A percentile compares a stretch with the other conserved stretches of the same genome.
phyloP scores from a whole-genome alignment of 2,329 filamentous ascomycete genomes.

The Colletotrichum trifolii region DNA sequence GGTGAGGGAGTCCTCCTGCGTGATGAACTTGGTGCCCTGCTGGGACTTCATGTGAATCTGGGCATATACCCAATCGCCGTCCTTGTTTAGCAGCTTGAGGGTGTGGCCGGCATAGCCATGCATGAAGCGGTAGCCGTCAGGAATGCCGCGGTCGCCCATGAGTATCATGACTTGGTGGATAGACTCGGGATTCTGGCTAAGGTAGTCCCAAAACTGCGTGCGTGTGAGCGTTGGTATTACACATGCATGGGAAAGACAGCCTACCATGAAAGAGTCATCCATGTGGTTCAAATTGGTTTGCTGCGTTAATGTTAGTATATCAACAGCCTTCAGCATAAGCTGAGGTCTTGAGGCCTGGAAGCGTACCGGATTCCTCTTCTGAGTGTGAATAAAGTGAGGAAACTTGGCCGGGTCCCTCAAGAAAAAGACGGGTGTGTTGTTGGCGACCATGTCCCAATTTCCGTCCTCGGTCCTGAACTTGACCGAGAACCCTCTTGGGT shows the following conservation, averaged over 20 bases:
- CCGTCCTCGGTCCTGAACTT: conserved; percentile 45
- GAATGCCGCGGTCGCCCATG: conserved; percentile 61
- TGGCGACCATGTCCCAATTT: conserved; percentile 44
- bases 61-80: conserved; percentile 61
- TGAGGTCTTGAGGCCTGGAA: conserved; percentile 12
- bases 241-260: not conserved
- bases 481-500: conserved; percentile 71
- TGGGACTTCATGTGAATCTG: conserved; percentile 62
- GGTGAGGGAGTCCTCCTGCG: conserved; percentile 48
- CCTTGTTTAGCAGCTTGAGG: conserved; percentile 54
- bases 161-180: conserved; percentile 64
- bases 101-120: conserved; percentile 62
- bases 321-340: not conserved
- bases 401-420: conserved; percentile 60
- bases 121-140: conserved; percentile 56
- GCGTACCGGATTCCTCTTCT: conserved; percentile 53
- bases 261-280: conserved; percentile 57
- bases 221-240: conserved; percentile 36
- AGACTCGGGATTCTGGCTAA: conserved; percentile 56
- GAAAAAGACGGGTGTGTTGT: conserved; percentile 63
- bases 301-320: not conserved
- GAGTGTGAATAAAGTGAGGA: conserved; percentile 56
- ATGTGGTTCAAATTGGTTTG: conserved; percentile 44
- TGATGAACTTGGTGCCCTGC: conserved; percentile 57
- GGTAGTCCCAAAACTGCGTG: conserved; percentile 42